Evolutionary conservation across 306 rosid genomes (phyloP), one percentile per base, ranked within the genome.

Genomic region (Lithocarpus polystachyus): DNA sequence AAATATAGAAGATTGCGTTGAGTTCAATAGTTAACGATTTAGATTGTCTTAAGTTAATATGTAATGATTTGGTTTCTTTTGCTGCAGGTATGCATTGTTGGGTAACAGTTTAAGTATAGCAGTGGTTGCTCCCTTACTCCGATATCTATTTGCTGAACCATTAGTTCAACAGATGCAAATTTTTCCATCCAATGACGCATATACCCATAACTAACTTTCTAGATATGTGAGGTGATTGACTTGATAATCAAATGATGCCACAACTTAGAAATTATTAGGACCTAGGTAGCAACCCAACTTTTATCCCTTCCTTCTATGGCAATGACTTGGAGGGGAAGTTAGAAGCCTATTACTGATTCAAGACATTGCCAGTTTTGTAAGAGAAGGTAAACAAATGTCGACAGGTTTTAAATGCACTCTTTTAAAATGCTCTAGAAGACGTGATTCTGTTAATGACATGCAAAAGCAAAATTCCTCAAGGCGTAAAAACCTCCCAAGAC

Each of bases 41-140:
- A 35, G 31, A 40, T 55, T 51, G 22, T 60, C n/a, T 24, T 68
- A 26, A 56, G 43, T 62, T 35, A 71, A 24, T 31, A 9, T 14
- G 33, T 76, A 56, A 37, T 29, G 53, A 56, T 31, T 56, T n/a
- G n/a, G 31, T 73, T 19, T 26, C 75, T 64, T 87, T 55, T 60
- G 60, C 43, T 82, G 74, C 90, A 93, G 99, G 80, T 91, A 95
- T 75, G 98, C 98, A 24, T 81, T 93, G 84, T 87, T 93, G 15
- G 96, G 99, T 79, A 95, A 95, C 87, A 86, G 98, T 85, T 84
- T 95, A 82, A 90, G 99, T 80, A 71, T 90, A 71, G 92, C 93
- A 23, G 98, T 95, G 79, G 98, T 93, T 68, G 90, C 98, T 79
- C 92, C 97, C 75, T 77, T 93, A 4, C 93, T 95, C 69, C 75